Evolutionary conservation across 2,329 filamentous ascomycete species (phyloP), one percentile per base, ranked within the genome.

Genomic region (Coniochaeta sp.): DNA sequence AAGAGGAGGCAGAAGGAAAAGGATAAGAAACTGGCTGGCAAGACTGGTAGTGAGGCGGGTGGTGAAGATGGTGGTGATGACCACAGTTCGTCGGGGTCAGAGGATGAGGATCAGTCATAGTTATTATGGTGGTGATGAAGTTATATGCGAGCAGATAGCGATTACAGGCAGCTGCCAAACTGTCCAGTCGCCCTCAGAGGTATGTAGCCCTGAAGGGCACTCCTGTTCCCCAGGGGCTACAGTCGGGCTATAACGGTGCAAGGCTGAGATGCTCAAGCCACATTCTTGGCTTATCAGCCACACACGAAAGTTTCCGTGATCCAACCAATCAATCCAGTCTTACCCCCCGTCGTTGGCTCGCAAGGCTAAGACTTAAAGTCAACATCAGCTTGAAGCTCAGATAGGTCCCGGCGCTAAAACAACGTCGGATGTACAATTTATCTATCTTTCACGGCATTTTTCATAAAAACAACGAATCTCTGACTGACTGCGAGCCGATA

Each of bases 1-100:
- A 78, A 80, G 64, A 72, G 74, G 60, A 74, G 75, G 59, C 72
- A 75, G 40, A 84, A 84, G 66, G 78, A 75, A 56, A 80, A 73
- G 62, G 76, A 76, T 59, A 71, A 72, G 66, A 83, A 81, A 58
- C 57, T 65, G 61, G 62, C 56, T 1, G 31, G 49, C n/a, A 35
- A 51, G 16, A 13, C 35, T 14, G 16, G 38, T 31, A 27, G 30
- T 12, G 48, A 27, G 49, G n/a, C 54, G 22, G 48, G 10, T 20
- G 49, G 48, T 26, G 49, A 49, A 14, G 54, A 7, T 16, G 49
- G 22, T 20, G 52, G 31, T 1, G 45, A 24, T 3, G 56, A 18
- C 18, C 49, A 47, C 20, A 40, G 20, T 18, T 48, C 49, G 33
- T 50, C 47, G 13, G 53, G 55, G 8, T 55, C 38, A 31, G 53